These are phyloP conservation scores for Shiraia sp. DNA, from an alignment of 2,329 filamentous ascomycete genomes.

Conservation along the genomic window DNA sequence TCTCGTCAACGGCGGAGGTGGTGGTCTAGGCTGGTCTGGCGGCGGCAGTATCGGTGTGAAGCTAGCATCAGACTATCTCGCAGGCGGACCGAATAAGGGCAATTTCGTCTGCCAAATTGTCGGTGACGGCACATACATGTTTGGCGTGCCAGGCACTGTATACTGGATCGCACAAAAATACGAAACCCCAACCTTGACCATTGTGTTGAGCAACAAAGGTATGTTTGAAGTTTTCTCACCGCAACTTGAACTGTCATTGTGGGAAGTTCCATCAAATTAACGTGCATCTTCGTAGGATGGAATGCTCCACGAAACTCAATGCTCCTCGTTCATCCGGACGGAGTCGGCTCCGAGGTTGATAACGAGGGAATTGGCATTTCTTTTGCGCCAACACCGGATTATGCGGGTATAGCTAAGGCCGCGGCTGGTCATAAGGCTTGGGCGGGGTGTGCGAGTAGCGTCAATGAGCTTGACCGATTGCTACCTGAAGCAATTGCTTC, in stretches of 20 bases:
- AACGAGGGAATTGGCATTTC: conserved; percentile 1
- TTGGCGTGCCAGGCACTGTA: background rate
- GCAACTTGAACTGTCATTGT: background rate
- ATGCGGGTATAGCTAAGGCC: background rate
- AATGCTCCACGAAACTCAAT: conserved; percentile 1
- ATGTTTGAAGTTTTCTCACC: background rate
- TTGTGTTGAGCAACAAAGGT: background rate
- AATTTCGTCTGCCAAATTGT: background rate
- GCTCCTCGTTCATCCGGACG: background rate
- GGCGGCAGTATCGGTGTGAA: background rate
- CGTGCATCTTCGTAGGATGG: background rate
- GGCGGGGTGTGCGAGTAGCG: background rate
- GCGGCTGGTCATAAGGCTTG: background rate
- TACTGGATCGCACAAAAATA: background rate
- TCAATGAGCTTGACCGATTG: background rate
- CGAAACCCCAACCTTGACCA: background rate
- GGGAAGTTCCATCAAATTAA: background rate
- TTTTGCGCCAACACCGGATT: conserved; percentile 1
- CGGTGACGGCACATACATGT: background rate
- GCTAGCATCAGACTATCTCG: background rate
- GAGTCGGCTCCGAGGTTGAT: background rate
- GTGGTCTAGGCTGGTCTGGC: background rate
- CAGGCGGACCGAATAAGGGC: background rate
- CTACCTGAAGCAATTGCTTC: background rate
- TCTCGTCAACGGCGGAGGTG: background rate